Percentiles rank a stretch among this genome's conserved stretches.
Evolutionary conservation across 169 alveolate genomes (phyloP).

Genomic region (Eimeria falciformis): DNA sequence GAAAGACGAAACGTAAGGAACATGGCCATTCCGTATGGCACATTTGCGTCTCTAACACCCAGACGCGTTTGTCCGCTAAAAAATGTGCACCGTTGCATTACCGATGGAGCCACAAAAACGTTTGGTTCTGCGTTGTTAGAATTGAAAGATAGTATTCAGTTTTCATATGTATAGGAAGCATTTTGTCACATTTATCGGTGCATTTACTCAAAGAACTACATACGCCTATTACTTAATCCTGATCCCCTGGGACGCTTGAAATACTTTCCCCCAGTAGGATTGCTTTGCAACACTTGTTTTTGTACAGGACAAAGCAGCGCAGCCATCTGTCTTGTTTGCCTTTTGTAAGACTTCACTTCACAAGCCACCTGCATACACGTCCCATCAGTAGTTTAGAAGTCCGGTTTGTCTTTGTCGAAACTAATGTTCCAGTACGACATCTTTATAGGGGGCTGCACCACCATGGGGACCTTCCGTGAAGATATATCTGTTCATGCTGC

Average conservation of each 20-base stretch:
- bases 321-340: slow-evolving; percentile 74
- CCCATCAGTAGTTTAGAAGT: too few species aligned
- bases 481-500: neutral
- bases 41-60: neutral
- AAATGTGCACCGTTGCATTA: too few species aligned
- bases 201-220: too few species aligned
- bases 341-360: slow-evolving; percentile 14
- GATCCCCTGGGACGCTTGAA: too few species aligned
- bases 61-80: neutral
- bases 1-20: slow-evolving; percentile 62
- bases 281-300: too few species aligned
- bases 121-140: neutral
- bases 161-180: neutral
- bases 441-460: too few species aligned
- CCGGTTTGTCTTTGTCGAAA: too few species aligned
- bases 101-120: too few species aligned
- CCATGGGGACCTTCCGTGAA: neutral
- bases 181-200: neutral
- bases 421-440: too few species aligned
- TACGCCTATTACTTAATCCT: too few species aligned
- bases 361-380: neutral
- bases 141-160: neutral
- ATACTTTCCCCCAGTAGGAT: too few species aligned
- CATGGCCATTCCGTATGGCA: neutral
- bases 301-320: slow-evolving; percentile 70